phyloP scores from a whole-genome alignment of 495 filamentous ascomycete species.

The Pyrenula aspistea region DNA sequence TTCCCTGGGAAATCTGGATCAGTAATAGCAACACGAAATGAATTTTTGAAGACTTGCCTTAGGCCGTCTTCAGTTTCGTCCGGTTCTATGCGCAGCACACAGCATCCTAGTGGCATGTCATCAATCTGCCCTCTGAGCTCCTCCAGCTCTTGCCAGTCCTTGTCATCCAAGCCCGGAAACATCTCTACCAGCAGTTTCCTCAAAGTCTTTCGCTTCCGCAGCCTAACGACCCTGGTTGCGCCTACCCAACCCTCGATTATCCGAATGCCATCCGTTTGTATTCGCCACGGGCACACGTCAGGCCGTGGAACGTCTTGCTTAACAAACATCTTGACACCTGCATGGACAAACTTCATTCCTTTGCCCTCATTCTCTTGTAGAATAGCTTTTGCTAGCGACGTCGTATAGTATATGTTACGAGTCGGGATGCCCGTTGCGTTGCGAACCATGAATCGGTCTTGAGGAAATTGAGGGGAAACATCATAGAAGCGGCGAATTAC shows the following conservation, averaged over 20 bases:
- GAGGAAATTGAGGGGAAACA: slow-evolving; percentile 69
- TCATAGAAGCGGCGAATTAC: slow-evolving; percentile 72
- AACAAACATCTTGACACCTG: slow-evolving; percentile 96
- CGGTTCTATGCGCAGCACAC: slow-evolving; percentile 71
- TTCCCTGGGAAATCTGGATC: too few species aligned
- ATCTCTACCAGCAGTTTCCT: slow-evolving; percentile 76
- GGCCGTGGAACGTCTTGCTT: slow-evolving; percentile 84
- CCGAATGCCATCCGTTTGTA: slow-evolving; percentile 84
- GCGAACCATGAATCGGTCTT: slow-evolving; percentile 87
- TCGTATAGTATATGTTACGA: slow-evolving; percentile 93
- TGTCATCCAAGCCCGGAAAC: slow-evolving; percentile 69
- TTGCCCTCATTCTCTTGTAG: slow-evolving; percentile 71
- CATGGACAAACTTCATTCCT: slow-evolving; percentile 91
- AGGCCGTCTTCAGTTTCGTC: slow-evolving; percentile 59
- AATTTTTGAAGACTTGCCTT: slow-evolving; percentile 23
- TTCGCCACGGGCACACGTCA: slow-evolving; percentile 81
- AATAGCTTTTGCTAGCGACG: slow-evolving; percentile 70
- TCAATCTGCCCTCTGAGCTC: slow-evolving; percentile 81
- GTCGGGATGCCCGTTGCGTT: slow-evolving; percentile 73
- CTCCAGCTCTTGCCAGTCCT: slow-evolving; percentile 60
- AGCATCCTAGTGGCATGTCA: slow-evolving; percentile 80
- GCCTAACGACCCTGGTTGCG: slow-evolving; percentile 55
- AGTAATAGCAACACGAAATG: not conserved
- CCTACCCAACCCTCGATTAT: slow-evolving; percentile 85
- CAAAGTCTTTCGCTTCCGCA: slow-evolving; percentile 66